Evolutionary conservation across 2,329 filamentous ascomycete genomes (phyloP).

Genomic region (Pochonia chlamydosporia): DNA sequence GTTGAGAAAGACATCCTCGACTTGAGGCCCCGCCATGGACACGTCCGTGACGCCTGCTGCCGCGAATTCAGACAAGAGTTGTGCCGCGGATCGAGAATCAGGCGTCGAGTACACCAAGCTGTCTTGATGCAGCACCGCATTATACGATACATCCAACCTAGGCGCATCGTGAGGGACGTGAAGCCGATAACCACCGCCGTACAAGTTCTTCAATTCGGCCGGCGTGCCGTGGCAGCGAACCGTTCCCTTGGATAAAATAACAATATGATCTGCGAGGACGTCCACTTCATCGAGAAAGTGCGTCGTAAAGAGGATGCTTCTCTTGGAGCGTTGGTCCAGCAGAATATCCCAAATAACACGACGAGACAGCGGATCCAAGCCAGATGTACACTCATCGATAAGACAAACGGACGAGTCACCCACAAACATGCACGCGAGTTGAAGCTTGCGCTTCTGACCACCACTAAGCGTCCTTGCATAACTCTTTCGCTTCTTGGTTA

Average conservation of each 20-base stretch:
- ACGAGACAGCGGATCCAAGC: constrained; percentile 60
- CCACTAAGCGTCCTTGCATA: constrained; percentile 55
- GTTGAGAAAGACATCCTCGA: constrained; percentile 28
- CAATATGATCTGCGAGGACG: constrained; percentile 61
- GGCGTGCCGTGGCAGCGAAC: constrained; percentile 58
- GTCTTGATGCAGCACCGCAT: constrained; percentile 48
- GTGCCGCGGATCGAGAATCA: constrained; percentile 20
- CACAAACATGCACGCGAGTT: constrained; percentile 67
- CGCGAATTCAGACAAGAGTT: constrained; percentile 35
- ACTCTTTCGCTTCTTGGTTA: constrained; percentile 51
- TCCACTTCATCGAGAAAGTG: constrained; percentile 69
- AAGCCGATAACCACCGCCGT: constrained; percentile 60
- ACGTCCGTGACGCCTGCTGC: constrained; percentile 38
- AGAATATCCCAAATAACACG: constrained; percentile 67
- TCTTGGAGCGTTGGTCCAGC: constrained; percentile 52
- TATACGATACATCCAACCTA: constrained; percentile 24
- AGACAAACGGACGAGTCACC: constrained; percentile 61
- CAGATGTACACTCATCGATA: constrained; percentile 65
- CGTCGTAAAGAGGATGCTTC: constrained; percentile 62
- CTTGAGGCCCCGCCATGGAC: constrained; percentile 22
- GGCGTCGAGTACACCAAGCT: constrained; percentile 48
- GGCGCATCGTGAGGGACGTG: constrained; percentile 25
- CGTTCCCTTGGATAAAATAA: constrained; percentile 57
- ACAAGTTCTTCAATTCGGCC: constrained; percentile 56
- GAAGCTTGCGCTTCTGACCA: constrained; percentile 65